Percentiles rank a stretch among this genome's conserved stretches.
These are phyloP conservation scores for Neoscytalidium dimidiatum DNA, from an alignment of 2,329 filamentous ascomycete species.

Conservation along the genomic window DNA sequence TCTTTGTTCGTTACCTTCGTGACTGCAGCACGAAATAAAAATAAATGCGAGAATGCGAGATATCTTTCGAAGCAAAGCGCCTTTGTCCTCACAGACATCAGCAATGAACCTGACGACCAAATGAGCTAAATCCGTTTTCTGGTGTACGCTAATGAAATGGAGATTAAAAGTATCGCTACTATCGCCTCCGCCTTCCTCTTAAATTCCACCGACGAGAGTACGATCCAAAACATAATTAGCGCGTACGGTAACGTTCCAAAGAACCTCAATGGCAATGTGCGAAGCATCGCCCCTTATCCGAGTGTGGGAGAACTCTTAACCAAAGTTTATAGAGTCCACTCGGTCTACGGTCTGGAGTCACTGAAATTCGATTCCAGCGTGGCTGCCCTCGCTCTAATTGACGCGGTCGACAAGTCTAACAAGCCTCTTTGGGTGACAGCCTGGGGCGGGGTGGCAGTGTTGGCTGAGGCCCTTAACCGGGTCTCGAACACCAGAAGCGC, in stretches of 20 bases:
- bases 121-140: constrained; percentile 24
- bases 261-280: constrained; percentile 47
- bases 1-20: neutral
- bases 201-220: constrained; percentile 23
- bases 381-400: constrained; percentile 26
- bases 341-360: constrained; percentile 40
- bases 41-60: neutral
- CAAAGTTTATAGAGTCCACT: constrained; percentile 34
- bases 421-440: constrained; percentile 51
- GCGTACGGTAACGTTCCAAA: constrained; percentile 34
- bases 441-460: constrained; percentile 56
- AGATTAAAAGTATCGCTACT: constrained; percentile 24
- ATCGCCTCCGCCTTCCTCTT: constrained; percentile 23
- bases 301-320: constrained; percentile 22
- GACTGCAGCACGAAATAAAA: neutral
- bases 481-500: constrained; percentile 34
- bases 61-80: constrained; percentile 1
- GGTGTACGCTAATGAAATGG: constrained; percentile 24
- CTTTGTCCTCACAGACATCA: constrained; percentile 26
- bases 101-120: constrained; percentile 26
- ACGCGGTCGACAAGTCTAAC: constrained; percentile 29
- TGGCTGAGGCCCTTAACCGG: constrained; percentile 51
- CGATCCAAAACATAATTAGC: constrained; percentile 22
- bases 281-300: constrained; percentile 25
- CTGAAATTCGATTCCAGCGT: constrained; percentile 27